phyloP scores from a whole-genome alignment of 2,329 filamentous ascomycete genomes.

The Parafenestella ontariensis region DNA sequence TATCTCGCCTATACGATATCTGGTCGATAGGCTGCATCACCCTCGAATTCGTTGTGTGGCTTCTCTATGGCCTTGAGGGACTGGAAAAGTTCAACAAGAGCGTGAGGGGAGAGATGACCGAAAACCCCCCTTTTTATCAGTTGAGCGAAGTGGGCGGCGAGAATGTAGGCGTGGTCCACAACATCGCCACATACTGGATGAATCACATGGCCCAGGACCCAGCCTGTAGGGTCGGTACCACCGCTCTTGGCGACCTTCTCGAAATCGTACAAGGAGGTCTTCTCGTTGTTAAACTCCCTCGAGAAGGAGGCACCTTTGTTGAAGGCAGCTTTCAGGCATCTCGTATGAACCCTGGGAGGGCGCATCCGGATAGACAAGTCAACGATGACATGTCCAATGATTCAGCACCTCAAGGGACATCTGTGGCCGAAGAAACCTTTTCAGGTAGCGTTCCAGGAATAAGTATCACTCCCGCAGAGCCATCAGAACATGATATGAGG shows the following conservation, averaged over 20 bases:
- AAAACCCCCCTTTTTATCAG: not conserved
- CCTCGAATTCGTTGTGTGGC: constrained; percentile 30
- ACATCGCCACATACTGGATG: constrained; percentile 6
- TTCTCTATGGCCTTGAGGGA: constrained; percentile 19
- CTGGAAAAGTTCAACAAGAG: constrained; percentile 1
- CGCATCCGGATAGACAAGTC: no score
- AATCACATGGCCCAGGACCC: constrained; percentile 6
- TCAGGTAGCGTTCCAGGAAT: no score
- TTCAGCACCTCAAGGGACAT: no score
- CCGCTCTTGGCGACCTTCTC: constrained; percentile 9
- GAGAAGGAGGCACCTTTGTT: no score
- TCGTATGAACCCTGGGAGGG: no score
- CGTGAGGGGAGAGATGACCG: not conserved
- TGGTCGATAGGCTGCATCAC: constrained; percentile 36
- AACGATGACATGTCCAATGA: no score
- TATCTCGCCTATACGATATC: constrained; percentile 30
- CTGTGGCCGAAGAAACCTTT: no score
- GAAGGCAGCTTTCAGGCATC: no score
- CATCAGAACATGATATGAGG: no score
- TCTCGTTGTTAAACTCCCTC: constrained; percentile 10
- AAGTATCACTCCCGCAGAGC: no score
- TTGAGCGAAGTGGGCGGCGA: not conserved
- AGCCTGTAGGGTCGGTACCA: not conserved
- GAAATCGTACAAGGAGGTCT: constrained; percentile 8
- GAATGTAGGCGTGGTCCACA: not conserved